phyloP scores from a whole-genome alignment of 768 basidiomycete genomes.

The Gautieria morchelliformis region DNA sequence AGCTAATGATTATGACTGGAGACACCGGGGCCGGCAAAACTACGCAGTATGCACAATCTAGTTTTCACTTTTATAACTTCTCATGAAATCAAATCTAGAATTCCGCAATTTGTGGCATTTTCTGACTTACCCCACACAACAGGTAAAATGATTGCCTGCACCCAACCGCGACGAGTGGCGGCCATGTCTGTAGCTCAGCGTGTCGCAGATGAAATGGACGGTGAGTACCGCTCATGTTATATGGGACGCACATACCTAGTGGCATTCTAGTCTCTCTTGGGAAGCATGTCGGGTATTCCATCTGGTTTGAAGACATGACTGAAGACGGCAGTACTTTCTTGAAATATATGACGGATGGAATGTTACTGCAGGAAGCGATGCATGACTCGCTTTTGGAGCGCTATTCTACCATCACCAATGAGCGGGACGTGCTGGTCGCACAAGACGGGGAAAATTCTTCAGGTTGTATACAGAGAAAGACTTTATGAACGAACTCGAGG shows the following conservation, averaged over 20 bases:
- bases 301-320: constrained; percentile 98
- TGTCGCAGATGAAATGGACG: constrained; percentile 98
- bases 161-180: constrained; percentile 91
- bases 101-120: constrained; percentile 93
- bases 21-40: constrained; percentile 97
- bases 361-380: constrained; percentile 98
- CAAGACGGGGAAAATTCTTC: constrained; percentile 95
- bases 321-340: constrained; percentile 84
- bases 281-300: constrained; percentile 93
- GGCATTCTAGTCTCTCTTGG: constrained; percentile 67
- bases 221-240: constrained; percentile 43
- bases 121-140: constrained; percentile 86
- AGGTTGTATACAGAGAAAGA: constrained; percentile 94
- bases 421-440: constrained; percentile 93
- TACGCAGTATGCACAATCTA: constrained; percentile 57
- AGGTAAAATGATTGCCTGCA: constrained; percentile 91
- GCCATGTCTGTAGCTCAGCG: constrained; percentile 98
- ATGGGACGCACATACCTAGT: neutral
- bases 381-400: constrained; percentile 81
- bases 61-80: neutral
- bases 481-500: constrained; percentile 91
- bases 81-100: constrained; percentile 40
- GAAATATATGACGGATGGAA: constrained; percentile 99
- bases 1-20: constrained; percentile 85
- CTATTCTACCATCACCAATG: constrained; percentile 95